Base-by-base conservation (phyloP, 2,329 filamentous ascomycete genomes). In the Stachybotrys elegans region DNA sequence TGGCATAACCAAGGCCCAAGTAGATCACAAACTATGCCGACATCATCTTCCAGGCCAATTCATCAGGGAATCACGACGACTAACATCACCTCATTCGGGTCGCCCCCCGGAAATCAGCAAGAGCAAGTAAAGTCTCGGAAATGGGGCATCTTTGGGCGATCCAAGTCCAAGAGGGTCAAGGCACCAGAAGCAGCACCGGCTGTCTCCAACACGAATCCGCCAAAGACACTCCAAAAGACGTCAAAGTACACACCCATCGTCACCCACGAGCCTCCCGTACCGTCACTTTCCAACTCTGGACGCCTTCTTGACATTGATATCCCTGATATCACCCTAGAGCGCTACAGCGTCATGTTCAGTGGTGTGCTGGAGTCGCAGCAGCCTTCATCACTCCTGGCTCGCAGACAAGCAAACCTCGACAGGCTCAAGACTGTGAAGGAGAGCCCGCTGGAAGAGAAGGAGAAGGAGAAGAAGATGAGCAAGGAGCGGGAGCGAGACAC, bases 301-400 rank as follows among this genome's bases (percentile, higher is more conserved):
- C 55, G 58, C 1, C 45, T 84, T 6, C 69, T 96, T 17, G 75
- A 90, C 54, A 76, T 96, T 14, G 81, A 91, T 42, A 93, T 96
- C 45, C 91, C 92, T 1, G 78, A 79, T 40, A 76, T 87, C 44
- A 81, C 85, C 49, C 74, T 97, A 75, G 92, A 96, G 60, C 75
- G 92, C 40, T 97, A 95, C 55, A 95, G 90, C 54, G 79, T 96
- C 51, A 96, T 96, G 91, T 96, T 97, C 58, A 81, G 84, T 44
- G 79, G 78, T 29, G 72, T 96, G 6, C 69, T 95, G 21, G 76
- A 79, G 48, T 62, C 63, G 7, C 61, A 63, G 31, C 54, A 51
- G 6, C 46, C 56, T 14, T 54, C 61, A 6, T 58, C 60, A 1
- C 65, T 83, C 7, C 64, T 83, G 21, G 72, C 72, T 20, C 72